phyloP scores from a whole-genome alignment of 1,284 basidiomycete genomes.

The Sanghuangporus weigelae region DNA sequence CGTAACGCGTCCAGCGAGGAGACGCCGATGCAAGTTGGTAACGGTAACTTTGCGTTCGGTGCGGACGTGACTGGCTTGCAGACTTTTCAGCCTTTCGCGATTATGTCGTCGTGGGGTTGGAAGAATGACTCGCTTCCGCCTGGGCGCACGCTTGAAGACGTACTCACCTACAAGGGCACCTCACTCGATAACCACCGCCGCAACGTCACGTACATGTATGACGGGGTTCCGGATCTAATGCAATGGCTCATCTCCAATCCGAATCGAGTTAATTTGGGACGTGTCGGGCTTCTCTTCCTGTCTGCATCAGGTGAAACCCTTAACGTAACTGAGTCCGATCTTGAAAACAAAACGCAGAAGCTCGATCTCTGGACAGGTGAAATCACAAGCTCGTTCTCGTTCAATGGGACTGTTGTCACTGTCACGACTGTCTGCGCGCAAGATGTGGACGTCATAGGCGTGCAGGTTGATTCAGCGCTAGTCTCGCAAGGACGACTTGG shows the following conservation, averaged over 20 bases:
- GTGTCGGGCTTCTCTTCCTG: conserved; percentile 43
- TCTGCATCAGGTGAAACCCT: conserved; percentile 25
- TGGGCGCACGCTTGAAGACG: conserved; percentile 37
- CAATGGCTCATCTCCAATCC: conserved; percentile 57
- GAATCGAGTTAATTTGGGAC: conserved; percentile 51
- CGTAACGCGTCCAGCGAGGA: conserved; percentile 41
- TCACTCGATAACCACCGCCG: conserved; percentile 47
- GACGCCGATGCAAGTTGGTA: conserved; percentile 57
- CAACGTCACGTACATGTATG: conserved; percentile 49
- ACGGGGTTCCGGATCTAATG: conserved; percentile 40
- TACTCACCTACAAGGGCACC: conserved; percentile 43
- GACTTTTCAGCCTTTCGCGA: conserved; percentile 50
- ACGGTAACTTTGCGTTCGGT: conserved; percentile 58
- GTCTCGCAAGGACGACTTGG: conserved; percentile 37
- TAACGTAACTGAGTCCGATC: conserved; percentile 36
- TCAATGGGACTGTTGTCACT: conserved; percentile 30
- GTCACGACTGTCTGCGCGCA: conserved; percentile 41
- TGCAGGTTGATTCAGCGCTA: conserved; percentile 38
- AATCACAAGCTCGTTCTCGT: conserved; percentile 41
- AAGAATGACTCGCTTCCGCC: conserved; percentile 53
- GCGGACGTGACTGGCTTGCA: conserved; percentile 55
- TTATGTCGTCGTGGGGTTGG: conserved; percentile 57
- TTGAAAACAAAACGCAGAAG: conserved; percentile 34
- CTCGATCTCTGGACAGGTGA: conserved; percentile 54
- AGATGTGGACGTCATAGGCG: conserved; percentile 34